Evolutionary conservation across 176 grass and related monocot species (phyloP).

Genomic region (Poa pratensis): DNA sequence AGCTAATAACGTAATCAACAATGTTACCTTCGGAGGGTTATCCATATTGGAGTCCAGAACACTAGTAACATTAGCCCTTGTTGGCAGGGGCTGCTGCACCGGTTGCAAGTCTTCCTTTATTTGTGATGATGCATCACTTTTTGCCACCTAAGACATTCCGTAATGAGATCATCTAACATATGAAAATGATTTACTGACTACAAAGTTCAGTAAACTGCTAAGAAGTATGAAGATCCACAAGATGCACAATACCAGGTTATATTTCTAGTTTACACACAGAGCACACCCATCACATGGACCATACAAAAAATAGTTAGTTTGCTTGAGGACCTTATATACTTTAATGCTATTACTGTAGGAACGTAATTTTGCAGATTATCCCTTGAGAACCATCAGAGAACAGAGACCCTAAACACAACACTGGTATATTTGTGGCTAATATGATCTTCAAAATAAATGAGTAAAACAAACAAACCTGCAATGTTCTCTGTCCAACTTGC

Average conservation of each 20-base stretch:
- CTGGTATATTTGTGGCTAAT: constrained; percentile 21
- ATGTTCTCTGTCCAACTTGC: constrained; percentile 49
- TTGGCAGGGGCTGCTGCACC: constrained; percentile 38
- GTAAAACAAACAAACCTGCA: constrained; percentile 61
- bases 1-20: constrained; percentile 11
- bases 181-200: not conserved
- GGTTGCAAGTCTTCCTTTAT: constrained; percentile 32
- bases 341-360: not conserved
- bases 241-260: constrained; percentile 25
- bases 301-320: constrained; percentile 16
- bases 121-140: constrained; percentile 35
- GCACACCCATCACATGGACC: not conserved
- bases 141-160: constrained; percentile 50
- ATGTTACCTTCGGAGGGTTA: constrained; percentile 46
- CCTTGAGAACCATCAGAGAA: not conserved
- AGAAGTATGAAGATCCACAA: not conserved
- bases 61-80: constrained; percentile 9
- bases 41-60: constrained; percentile 36
- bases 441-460: not conserved
- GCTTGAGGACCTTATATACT: not conserved
- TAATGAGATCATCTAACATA: constrained; percentile 30
- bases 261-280: not conserved
- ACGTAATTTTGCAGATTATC: constrained; percentile 16
- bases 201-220: constrained; percentile 29
- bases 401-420: not conserved